These are phyloP conservation scores for Corinectria fuckeliana DNA, from an alignment of 2,329 filamentous ascomycete genomes.

Conservation along the genomic window DNA sequence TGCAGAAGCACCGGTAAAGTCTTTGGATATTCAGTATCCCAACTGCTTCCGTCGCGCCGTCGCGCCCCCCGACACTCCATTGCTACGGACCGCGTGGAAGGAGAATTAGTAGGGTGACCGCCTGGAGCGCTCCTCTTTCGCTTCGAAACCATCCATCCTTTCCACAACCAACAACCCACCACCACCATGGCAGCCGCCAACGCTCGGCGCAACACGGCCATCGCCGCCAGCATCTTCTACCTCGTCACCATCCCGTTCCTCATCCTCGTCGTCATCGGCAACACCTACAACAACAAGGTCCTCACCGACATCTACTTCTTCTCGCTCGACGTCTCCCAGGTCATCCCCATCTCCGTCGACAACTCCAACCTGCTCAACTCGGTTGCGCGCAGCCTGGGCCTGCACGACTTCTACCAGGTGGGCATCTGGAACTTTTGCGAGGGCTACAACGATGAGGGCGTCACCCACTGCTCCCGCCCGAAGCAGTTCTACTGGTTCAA, in stretches of 20 bases:
- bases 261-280: slow-evolving; percentile 80
- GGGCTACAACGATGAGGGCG: slow-evolving; percentile 76
- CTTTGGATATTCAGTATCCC: neutral
- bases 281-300: slow-evolving; percentile 66
- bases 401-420: slow-evolving; percentile 94
- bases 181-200: slow-evolving; percentile 34
- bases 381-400: slow-evolving; percentile 82
- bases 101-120: neutral
- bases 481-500: slow-evolving; percentile 86
- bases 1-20: neutral
- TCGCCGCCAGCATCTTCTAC: slow-evolving; percentile 73
- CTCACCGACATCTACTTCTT: slow-evolving; percentile 82
- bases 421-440: slow-evolving; percentile 94
- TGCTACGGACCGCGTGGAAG: neutral
- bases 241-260: slow-evolving; percentile 79
- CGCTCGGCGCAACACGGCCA: slow-evolving; percentile 63
- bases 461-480: slow-evolving; percentile 77
- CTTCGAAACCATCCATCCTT: neutral
- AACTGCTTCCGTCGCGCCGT: neutral
- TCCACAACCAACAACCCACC: neutral
- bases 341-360: slow-evolving; percentile 76
- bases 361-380: slow-evolving; percentile 82
- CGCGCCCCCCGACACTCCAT: neutral
- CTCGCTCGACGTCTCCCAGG: slow-evolving; percentile 80
- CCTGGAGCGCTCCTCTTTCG: neutral